Evolutionary conservation across 768 basidiomycete genomes (phyloP).

Genomic region (Lactifluus rugatus): DNA sequence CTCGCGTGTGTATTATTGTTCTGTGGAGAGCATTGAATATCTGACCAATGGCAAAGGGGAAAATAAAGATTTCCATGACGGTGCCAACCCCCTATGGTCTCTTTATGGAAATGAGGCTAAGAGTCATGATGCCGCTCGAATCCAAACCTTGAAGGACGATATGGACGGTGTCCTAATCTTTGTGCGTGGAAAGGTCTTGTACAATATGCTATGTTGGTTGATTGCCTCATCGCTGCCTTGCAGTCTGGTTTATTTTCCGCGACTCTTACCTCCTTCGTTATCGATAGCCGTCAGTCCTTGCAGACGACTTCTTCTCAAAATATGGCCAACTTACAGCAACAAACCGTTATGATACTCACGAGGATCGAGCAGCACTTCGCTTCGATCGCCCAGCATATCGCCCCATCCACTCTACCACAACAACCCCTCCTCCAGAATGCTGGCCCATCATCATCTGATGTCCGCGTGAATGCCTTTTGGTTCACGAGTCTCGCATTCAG

Average conservation of each 20-base stretch:
- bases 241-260: slow-evolving; percentile 14
- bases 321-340: background rate
- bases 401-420: background rate
- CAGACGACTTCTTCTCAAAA: background rate
- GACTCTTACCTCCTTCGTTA: slow-evolving; percentile 6
- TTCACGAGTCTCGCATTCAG: slow-evolving; percentile 30
- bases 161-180: background rate
- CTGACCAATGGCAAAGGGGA: background rate
- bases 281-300: background rate
- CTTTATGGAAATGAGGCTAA: background rate
- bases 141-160: background rate
- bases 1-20: background rate
- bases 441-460: slow-evolving; percentile 24
- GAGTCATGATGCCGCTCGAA: background rate
- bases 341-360: background rate
- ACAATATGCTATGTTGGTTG: background rate
- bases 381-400: background rate
- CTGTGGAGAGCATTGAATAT: background rate
- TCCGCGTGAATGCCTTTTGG: slow-evolving; percentile 35
- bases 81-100: background rate
- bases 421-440: background rate
- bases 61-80: background rate
- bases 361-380: slow-evolving; percentile 10
- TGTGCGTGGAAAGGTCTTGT: background rate
- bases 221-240: background rate